Base-by-base conservation (phyloP, 2,329 filamentous ascomycete species). In the Fusarium oxysporum region DNA sequence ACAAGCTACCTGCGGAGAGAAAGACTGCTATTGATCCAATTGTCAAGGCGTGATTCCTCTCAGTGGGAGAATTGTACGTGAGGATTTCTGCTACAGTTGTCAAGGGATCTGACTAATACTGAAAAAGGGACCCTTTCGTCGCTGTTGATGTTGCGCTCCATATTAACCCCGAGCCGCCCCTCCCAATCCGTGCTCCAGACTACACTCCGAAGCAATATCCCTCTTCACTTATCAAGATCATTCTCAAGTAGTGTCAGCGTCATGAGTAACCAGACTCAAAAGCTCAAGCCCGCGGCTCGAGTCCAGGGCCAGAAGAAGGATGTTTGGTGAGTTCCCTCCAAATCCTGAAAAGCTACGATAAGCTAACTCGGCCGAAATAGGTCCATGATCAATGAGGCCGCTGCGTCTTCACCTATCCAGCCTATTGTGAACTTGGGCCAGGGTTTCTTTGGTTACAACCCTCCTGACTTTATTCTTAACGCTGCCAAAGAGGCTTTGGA, bases 401-500 rank as follows among this genome's bases (percentile, higher is more conserved):
- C 90, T 7, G 87, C 88, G 12, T 88, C 88, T 35, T 91, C 89
- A 32, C 89, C 89, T 23, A 88, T 86, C 66, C 89, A 91, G 79
- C 89, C 90, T 65, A 90, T 92, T 72, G 86, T 91, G 68, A 92
- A 92, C 76, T 86, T 91, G 85, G 89, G 89, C 33, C 89, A 91
- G 79, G 89, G 89, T 61, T 94, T 94, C 76, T 95, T 94, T 76
- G 96, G 96, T 65, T 98, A 98, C 83, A 98, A 98, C 80, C 96
- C 96, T 63, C 96, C 96, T 12, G 83, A 92, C 40, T 98, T 97
- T 82, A 94, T 98, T 73, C 86, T 98, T 73, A 89, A 97, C 77
- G 96, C 96, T 45, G 96, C 96, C 57, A 98, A 97, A 83, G 86
- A 92, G 43, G 95, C 96, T 43, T 88, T 99, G 57, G 92, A 97